Evolutionary conservation across 257 asterid species (phyloP), one percentile per base, ranked within the genome.

Genomic region (Knoxia roxburghii): DNA sequence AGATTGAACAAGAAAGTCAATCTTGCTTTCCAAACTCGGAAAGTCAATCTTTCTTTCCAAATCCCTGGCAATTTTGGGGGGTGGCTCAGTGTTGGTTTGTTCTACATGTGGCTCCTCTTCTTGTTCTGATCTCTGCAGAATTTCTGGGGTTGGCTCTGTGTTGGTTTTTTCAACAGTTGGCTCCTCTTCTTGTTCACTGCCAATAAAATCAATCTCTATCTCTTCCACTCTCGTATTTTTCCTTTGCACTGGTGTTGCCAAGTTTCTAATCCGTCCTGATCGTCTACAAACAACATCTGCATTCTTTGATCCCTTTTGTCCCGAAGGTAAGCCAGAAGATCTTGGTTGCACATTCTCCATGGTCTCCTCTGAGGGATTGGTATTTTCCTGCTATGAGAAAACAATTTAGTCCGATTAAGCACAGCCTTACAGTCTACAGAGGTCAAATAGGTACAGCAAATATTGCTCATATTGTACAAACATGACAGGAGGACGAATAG

Each of bases 221-320:
- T 63, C 68, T 55, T 68, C 75, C 37, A 58, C 64, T 10, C 14
- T 21, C 21, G 3, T 48, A 23, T 14, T 54, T 29, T 32, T 51
- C 59, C 5, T 75, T 45, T 20, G 17, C 37, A 15, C 5, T 37
- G 68, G 59, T 23, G 46, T 40, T 8, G 7, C 17, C 0, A 45
- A 26, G 58, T 14, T 78, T 33, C 12, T 74, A 33, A 80, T 50
- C 33, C 87, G 84, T 17, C 37, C 61, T 51, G 90, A 84, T 64
- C 86, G 66, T 70, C 87, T 70, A 0, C 64, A 6, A 46, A 18
- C 6, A 6, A 10, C 3, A 1, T 45, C 40, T 23, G 6, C 18
- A 18, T 24, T 18, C 29, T 49, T 21, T 4, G 43, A 17, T 48
- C 18, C 32, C 4, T 69, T 59, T 57, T 43, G n/a, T 49, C 33